Evolutionary conservation across 192 early-diverging fungal genomes (phyloP).

Genomic region (Backusella tuberculispora): DNA sequence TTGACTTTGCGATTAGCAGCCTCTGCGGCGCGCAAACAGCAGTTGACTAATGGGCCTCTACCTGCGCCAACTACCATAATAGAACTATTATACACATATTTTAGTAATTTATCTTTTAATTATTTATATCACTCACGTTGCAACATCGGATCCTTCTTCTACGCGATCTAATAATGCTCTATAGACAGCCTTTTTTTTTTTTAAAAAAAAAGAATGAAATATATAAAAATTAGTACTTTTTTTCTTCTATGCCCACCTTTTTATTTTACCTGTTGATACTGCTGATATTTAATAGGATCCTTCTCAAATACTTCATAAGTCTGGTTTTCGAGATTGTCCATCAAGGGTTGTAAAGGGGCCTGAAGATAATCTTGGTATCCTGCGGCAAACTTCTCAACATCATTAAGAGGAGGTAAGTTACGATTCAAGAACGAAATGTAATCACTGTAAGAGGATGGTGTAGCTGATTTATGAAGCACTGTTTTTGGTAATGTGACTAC

Average conservation of each 20-base stretch:
- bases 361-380: constrained; percentile 93
- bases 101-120: background rate
- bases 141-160: constrained; percentile 40
- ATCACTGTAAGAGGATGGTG: constrained; percentile 64
- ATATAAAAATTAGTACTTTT: background rate
- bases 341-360: constrained; percentile 84
- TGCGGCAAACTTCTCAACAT: constrained; percentile 74
- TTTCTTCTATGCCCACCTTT: background rate
- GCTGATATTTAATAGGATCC: constrained; percentile 91
- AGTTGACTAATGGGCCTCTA: constrained; percentile 92
- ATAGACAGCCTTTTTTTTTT: constrained; percentile 48
- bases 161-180: constrained; percentile 61
- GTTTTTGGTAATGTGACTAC: constrained; percentile 25
- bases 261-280: constrained; percentile 74
- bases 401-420: constrained; percentile 58
- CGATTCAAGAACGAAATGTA: constrained; percentile 81
- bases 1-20: constrained; percentile 60
- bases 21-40: constrained; percentile 79
- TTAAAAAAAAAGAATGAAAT: background rate
- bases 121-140: constrained; percentile 48
- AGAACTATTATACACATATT: constrained; percentile 46
- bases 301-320: constrained; percentile 98
- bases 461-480: constrained; percentile 42
- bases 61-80: constrained; percentile 97
- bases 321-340: constrained; percentile 91